Base-by-base conservation (phyloP, 495 filamentous ascomycete species). In the Achaetomiella virescens region DNA sequence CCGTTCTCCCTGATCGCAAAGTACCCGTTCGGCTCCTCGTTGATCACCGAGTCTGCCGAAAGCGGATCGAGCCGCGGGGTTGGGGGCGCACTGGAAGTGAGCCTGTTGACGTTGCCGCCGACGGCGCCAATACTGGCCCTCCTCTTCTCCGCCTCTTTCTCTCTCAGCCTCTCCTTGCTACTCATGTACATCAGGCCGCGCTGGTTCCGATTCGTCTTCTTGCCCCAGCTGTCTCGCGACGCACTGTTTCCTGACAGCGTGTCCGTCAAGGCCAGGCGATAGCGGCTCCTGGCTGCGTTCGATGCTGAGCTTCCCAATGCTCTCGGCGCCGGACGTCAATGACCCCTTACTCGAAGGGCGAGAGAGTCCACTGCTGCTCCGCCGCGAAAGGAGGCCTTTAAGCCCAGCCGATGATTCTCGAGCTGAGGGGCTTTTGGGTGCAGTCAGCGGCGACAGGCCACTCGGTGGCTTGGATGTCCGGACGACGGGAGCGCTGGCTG, bases 391-490 rank as follows among this genome's bases (percentile, higher is more conserved):
- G 64, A 77, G 40, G 22, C 75, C 70, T 37, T 63, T 70, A n/a
- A 77, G 53, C 6, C 74, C 72, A n/a, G 68, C 60, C 15, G 65
- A 64, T 47, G 65, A 64, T 47, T 80, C 73, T 31, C 78, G 69
- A 43, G 65, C 60, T 24, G 66, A 41, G n/a, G 71, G 58, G 55
- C 66, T 66, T 37, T 64, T 70, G 60, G 78, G 75, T 71, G 79
- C 83, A 18, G 88, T 89, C 44, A 89, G 67, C n/a, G 78, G 67
- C 2, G 83, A 87, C 59, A 82, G 77, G 17, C 85, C 86, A 35
- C 83, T 87, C 3, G 90, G 88, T 18, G 86, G 87, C 68, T 90
- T 90, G 47, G 90, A 82, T 45, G 92, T 97, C 54, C 88, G 84
- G 66, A 97, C 84, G 21, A 93, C 85, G 17, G 91, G 91, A 14